phyloP scores from a whole-genome alignment of 139 green algal species.

The Tetradesmus obliquus region DNA sequence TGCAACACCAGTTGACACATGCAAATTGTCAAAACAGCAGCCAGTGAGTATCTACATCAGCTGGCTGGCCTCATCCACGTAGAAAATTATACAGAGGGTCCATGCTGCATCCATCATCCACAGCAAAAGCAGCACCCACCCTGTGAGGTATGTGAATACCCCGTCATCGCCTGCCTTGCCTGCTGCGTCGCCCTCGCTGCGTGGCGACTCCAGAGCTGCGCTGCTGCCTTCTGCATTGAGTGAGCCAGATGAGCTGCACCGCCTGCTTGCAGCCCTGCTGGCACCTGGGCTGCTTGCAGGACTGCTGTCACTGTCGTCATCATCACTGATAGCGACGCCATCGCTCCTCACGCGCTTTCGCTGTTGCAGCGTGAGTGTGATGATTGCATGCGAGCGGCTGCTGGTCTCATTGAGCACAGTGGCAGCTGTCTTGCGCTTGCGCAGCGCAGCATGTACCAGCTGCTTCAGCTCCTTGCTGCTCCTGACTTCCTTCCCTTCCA shows the following conservation, averaged over 20 bases:
- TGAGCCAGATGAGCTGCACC: not conserved
- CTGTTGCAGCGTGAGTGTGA: slow-evolving; percentile 15
- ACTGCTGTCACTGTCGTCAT: not conserved
- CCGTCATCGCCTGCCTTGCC: not conserved
- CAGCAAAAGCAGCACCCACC: not conserved
- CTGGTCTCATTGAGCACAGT: slow-evolving; percentile 24
- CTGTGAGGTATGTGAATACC: not conserved
- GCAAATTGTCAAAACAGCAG: not conserved
- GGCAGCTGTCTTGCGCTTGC: slow-evolving; percentile 9
- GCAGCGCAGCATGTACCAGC: not conserved
- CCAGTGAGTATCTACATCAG: no score
- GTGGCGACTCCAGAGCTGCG: not conserved
- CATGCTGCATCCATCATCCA: not conserved
- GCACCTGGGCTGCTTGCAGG: not conserved
- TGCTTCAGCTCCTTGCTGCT: not conserved
- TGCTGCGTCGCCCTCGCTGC: not conserved
- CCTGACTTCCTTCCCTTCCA: not conserved
- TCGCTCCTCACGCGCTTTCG: not conserved
- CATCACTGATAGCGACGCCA: not conserved
- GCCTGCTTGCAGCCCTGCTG: not conserved
- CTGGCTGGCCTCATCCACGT: no score
- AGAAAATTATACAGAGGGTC: not conserved
- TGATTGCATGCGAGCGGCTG: slow-evolving; percentile 28
- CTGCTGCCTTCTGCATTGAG: not conserved
- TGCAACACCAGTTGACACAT: not conserved